These are phyloP conservation scores for Exophiala lecanii-corni DNA, from an alignment of 2,329 filamentous ascomycete genomes.

Conservation along the genomic window DNA sequence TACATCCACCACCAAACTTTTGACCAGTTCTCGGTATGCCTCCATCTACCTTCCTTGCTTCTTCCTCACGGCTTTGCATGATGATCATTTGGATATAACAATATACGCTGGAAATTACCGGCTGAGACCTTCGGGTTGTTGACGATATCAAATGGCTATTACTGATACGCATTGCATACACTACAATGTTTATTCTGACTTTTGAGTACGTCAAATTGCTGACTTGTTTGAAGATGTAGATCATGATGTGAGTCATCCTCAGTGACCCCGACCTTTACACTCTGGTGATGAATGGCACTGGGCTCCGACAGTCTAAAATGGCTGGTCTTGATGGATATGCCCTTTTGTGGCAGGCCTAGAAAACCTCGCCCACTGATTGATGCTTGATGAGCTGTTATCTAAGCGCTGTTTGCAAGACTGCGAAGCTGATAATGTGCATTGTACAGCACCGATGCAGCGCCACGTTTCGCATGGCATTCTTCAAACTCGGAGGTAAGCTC, in stretches of 20 bases:
- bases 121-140: constrained; percentile 67
- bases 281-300: constrained; percentile 86
- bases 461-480: no score
- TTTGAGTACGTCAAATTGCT: no score
- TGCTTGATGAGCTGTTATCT: no score
- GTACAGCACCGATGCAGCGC: no score
- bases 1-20: constrained; percentile 1
- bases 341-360: constrained; percentile 96
- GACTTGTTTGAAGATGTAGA: no score
- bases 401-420: no score
- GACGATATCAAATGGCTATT: constrained; percentile 84
- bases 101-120: constrained; percentile 95
- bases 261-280: constrained; percentile 34
- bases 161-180: constrained; percentile 57
- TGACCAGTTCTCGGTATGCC: constrained; percentile 6
- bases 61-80: constrained; percentile 39
- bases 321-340: constrained; percentile 76
- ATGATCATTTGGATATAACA: constrained; percentile 54
- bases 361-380: constrained; percentile 96
- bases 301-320: constrained; percentile 70
- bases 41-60: constrained; percentile 14
- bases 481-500: constrained; percentile 7
- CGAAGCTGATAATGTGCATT: no score
- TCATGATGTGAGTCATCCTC: constrained; percentile 7
- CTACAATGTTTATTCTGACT: no score